Conservation (phyloP, 176 grass and related monocot genomes). For the Triticum turgidum region DNA sequence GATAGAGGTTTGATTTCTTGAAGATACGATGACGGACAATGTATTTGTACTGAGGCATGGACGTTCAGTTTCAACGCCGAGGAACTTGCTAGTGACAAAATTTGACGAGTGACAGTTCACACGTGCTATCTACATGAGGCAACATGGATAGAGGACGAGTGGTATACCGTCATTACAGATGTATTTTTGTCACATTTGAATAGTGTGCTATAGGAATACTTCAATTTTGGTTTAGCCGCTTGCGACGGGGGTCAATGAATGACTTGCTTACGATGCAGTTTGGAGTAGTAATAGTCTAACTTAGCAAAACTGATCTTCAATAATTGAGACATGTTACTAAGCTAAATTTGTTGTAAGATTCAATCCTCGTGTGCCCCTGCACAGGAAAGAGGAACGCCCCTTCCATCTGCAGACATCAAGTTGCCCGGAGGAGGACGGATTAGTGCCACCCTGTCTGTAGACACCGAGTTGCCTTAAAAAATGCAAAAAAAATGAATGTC, state of each 20-base stretch:
- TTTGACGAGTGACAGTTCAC: background rate
- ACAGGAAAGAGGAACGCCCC: background rate
- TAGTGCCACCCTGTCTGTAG: too few species aligned
- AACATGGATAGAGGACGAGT: background rate
- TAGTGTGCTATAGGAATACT: background rate
- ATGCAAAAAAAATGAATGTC: too few species aligned
- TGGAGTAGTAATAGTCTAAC: background rate
- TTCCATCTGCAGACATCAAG: too few species aligned
- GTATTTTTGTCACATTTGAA: background rate
- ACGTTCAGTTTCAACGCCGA: background rate
- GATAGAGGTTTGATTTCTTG: background rate
- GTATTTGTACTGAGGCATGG: background rate
- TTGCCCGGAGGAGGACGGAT: too few species aligned
- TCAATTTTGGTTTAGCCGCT: too few species aligned
- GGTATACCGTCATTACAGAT: background rate
- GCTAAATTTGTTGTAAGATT: background rate
- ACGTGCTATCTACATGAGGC: background rate
- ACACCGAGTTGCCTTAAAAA: too few species aligned
- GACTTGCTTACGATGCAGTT: background rate
- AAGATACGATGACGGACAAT: background rate
- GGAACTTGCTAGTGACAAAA: background rate
- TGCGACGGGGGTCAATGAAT: background rate
- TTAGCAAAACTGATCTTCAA: background rate
- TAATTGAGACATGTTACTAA: background rate
- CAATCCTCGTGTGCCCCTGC: background rate